A percentile compares a stretch with the other conserved stretches of the same genome.
Evolutionary conservation across 768 basidiomycete genomes (phyloP).

Genomic region (Pisolithus marmoratus): DNA sequence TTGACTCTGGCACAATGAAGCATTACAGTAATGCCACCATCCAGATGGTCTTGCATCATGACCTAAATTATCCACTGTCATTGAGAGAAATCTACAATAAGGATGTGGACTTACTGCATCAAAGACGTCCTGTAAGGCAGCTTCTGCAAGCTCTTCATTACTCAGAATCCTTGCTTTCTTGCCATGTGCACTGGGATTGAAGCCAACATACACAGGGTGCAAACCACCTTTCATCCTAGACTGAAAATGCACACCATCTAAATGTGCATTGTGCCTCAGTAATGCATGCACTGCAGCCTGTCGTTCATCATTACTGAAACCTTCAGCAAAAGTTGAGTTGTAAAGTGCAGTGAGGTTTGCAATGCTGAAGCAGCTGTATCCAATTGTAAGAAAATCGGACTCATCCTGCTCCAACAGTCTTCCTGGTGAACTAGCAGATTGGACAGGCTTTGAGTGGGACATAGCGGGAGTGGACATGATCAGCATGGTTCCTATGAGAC

Average conservation of each 20-base stretch:
- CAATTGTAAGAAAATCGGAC: no score
- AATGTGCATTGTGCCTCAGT: constrained; percentile 4
- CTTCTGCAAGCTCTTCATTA: background rate
- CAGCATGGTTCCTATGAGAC: no score
- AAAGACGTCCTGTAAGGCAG: constrained; percentile 3
- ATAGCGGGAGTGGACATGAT: no score
- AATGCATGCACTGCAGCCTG: background rate
- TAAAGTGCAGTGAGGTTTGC: background rate
- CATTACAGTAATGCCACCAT: constrained; percentile 6
- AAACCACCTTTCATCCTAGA: background rate
- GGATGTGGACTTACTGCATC: constrained; percentile 1
- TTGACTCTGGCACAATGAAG: constrained; percentile 2
- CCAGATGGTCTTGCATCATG: constrained; percentile 7
- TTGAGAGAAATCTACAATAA: background rate
- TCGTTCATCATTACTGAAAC: background rate
- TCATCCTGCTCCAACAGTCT: no score
- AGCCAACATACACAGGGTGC: background rate
- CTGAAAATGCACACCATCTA: constrained; percentile 2
- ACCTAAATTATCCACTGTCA: background rate
- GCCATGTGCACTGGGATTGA: background rate
- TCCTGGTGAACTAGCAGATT: no score
- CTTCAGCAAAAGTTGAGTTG: background rate
- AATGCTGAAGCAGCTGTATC: background rate
- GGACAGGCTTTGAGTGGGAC: no score
- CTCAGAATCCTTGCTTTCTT: background rate